Evolutionary conservation across 1,284 basidiomycete species (phyloP).

Genomic region (Apiotrichum montevideense): DNA sequence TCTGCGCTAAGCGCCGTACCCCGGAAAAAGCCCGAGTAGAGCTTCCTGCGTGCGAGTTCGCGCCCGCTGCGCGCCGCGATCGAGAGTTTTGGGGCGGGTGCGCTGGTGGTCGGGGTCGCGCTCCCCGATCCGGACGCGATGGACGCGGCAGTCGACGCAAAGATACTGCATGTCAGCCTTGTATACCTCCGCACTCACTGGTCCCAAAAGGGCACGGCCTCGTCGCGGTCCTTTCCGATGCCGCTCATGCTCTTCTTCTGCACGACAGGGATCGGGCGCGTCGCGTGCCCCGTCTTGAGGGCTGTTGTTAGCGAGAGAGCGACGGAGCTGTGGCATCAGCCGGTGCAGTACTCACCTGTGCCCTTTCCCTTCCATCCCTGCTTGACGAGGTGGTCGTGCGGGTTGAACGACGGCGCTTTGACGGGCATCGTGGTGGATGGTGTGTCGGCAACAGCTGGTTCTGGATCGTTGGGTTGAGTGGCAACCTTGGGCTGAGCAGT

Average conservation of each 20-base stretch:
- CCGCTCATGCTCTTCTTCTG: slow-evolving; percentile 79
- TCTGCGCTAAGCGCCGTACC: slow-evolving; percentile 61
- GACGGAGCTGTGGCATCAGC: neutral
- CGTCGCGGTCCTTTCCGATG: slow-evolving; percentile 83
- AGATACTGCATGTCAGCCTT: slow-evolving; percentile 55
- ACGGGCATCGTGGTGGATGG: neutral
- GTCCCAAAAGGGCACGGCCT: slow-evolving; percentile 93
- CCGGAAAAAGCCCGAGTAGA: slow-evolving; percentile 75
- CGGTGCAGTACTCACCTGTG: slow-evolving; percentile 37
- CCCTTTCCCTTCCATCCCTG: slow-evolving; percentile 87
- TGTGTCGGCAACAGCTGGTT: neutral
- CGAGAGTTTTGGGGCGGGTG: slow-evolving; percentile 44
- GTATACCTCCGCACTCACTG: slow-evolving; percentile 57
- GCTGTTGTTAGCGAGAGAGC: slow-evolving; percentile 19
- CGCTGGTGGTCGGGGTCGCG: slow-evolving; percentile 28
- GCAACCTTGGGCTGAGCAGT: too few relatives aligned
- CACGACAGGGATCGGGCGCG: slow-evolving; percentile 65
- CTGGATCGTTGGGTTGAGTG: too few relatives aligned
- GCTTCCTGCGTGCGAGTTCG: slow-evolving; percentile 63
- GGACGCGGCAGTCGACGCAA: slow-evolving; percentile 65
- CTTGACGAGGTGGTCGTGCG: slow-evolving; percentile 66
- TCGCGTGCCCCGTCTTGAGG: slow-evolving; percentile 44
- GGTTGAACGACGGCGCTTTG: slow-evolving; percentile 59
- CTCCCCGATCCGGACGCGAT: slow-evolving; percentile 51
- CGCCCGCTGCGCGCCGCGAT: slow-evolving; percentile 64